Conservation (phyloP, 1,284 basidiomycete genomes). For the Melampsora larici-populina region DNA sequence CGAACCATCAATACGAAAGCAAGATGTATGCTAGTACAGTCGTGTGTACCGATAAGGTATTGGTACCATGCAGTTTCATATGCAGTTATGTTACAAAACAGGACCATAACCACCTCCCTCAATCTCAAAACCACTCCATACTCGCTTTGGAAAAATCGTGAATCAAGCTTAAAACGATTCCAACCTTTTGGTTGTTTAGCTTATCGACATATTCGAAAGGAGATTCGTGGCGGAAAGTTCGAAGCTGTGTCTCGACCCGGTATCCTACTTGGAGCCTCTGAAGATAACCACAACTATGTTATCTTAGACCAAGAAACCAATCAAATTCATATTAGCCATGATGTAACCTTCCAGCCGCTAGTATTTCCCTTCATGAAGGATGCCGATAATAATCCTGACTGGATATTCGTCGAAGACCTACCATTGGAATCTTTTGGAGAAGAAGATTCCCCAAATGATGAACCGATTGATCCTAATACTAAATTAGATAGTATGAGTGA, state of each 20-base stretch:
- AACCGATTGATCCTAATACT: too few species aligned
- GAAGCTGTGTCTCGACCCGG: neutral
- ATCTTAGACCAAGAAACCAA: neutral
- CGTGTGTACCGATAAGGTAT: neutral
- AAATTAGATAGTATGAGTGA: too few species aligned
- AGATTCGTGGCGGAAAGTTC: too few species aligned
- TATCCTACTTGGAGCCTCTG: neutral
- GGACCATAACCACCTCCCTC: neutral
- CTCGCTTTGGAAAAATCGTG: neutral
- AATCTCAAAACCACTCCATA: neutral
- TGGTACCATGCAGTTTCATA: neutral
- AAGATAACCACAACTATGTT: neutral
- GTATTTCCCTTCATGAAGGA: neutral
- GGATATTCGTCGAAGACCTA: too few species aligned
- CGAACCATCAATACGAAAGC: neutral
- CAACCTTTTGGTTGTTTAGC: too few species aligned
- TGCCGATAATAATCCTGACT: too few species aligned
- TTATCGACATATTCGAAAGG: too few species aligned
- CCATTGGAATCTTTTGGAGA: too few species aligned
- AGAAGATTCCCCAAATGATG: too few species aligned
- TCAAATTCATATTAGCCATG: neutral
- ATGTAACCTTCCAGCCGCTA: neutral
- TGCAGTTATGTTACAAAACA: neutral
- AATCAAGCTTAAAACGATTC: too few species aligned
- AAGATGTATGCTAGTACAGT: neutral